Percentiles rank a stretch among this genome's conserved stretches.
These are phyloP conservation scores for Scleroderma bovista DNA, from an alignment of 768 basidiomycete genomes.

Conservation along the genomic window DNA sequence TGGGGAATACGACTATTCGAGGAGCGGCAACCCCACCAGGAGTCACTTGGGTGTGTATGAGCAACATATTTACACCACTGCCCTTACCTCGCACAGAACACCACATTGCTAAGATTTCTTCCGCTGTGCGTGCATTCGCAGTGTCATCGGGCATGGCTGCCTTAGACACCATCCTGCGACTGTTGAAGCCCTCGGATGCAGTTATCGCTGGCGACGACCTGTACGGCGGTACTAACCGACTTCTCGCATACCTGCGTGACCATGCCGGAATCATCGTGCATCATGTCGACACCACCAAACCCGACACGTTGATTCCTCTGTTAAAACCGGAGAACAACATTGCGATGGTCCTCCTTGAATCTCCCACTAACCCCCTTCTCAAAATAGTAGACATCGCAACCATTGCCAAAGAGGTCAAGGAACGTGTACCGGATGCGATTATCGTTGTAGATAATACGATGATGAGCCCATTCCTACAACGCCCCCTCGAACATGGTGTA, in stretches of 20 bases:
- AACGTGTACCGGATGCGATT: slow-evolving; percentile 71
- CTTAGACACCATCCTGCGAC: slow-evolving; percentile 87
- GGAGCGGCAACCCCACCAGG: slow-evolving; percentile 95
- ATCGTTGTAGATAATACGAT: slow-evolving; percentile 97
- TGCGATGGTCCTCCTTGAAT: slow-evolving; percentile 94
- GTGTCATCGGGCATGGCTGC: slow-evolving; percentile 99
- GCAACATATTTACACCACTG: neutral
- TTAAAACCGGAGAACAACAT: slow-evolving; percentile 66
- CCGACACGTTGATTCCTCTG: slow-evolving; percentile 53
- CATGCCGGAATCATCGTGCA: slow-evolving; percentile 87
- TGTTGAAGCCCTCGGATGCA: slow-evolving; percentile 94
- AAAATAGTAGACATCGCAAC: slow-evolving; percentile 88
- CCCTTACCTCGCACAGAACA: slow-evolving; percentile 56
- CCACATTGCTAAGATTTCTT: slow-evolving; percentile 95
- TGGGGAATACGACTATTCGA: slow-evolving; percentile 87
- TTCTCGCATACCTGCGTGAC: slow-evolving; percentile 81
- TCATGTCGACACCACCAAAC: slow-evolving; percentile 89
- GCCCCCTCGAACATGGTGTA: slow-evolving; percentile 92
- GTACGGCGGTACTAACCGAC: slow-evolving; percentile 96
- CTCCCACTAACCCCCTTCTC: slow-evolving; percentile 94
- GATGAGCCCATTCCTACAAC: slow-evolving; percentile 98
- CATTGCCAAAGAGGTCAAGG: slow-evolving; percentile 82
- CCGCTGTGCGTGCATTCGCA: slow-evolving; percentile 81
- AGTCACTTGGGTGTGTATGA: slow-evolving; percentile 76
- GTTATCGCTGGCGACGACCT: slow-evolving; percentile 95